Base-by-base conservation (phyloP, 805 yeast species). In the Lipomyces yamadae region DNA sequence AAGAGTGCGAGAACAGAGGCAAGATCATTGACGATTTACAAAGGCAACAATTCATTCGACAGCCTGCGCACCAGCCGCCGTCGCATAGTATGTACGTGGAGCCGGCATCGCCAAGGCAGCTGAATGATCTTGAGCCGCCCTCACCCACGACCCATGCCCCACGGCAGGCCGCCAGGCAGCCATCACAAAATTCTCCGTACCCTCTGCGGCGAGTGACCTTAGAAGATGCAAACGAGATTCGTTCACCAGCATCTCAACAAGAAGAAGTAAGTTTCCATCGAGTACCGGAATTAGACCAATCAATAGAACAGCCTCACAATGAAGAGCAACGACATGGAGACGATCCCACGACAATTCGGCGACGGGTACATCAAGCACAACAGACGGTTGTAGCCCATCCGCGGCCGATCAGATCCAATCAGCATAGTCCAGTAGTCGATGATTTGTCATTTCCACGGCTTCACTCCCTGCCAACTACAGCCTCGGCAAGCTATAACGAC, bases 1-100 rank as follows among this genome's bases (percentile, higher is more conserved):
- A 32, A 0, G 68, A 67, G 42, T 64, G 68, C 34, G 70, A 67
- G 6, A 59, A 18, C 24, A 35, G 70, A 8, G 70, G 69, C n/a
- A 34, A 35, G 15, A 4, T 61, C 2, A 67, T 67, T 18, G 13
- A 30, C 5, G 56, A 58, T 3, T 54, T 67, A n/a, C 39, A 58
- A n/a, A 34, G 32, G 34, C 55, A 45, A 42, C 42, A 52, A 4
- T 33, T 53, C 18, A 34, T 15, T 32, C 30, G 29, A 50, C 33
- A 50, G 54, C 33, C n/a, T 15, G 30, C 30, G 3, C 56, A n/a
- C 11, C 60, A 24, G 18, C 11, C 32, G 30, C 18, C 29, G 34
- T 52, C 55, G 32, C 55, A 30, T 45, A 57, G 52, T 13, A 39
- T 57, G 52, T 37, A 24, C 34, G 60, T 57, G 11, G 60, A 57